Evolutionary conservation across 2,329 filamentous ascomycete genomes (phyloP).

Genomic region (Claviceps quebecensis): DNA sequence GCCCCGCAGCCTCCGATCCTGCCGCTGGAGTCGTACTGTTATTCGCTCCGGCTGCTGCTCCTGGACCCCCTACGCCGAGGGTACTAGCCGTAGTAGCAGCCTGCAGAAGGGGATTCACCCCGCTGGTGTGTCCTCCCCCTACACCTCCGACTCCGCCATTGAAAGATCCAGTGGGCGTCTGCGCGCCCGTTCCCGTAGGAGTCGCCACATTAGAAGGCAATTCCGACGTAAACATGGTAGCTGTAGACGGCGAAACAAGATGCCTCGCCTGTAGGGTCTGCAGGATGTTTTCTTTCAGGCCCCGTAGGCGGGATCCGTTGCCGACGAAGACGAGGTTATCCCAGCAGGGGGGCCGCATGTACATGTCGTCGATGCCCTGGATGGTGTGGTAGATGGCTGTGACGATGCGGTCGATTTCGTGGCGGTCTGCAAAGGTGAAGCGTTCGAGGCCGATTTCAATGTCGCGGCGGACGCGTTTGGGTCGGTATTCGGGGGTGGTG

Average conservation of each 20-base stretch:
- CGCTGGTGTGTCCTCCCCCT: slow-evolving; percentile 24
- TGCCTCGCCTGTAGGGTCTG: slow-evolving; percentile 69
- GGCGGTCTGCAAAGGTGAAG: slow-evolving; percentile 53
- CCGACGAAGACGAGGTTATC: slow-evolving; percentile 85
- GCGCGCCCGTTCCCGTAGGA: slow-evolving; percentile 76
- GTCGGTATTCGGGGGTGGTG: slow-evolving; percentile 29
- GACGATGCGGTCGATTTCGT: slow-evolving; percentile 70
- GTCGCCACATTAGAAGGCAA: slow-evolving; percentile 89
- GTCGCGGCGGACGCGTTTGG: slow-evolving; percentile 47
- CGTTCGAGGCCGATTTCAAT: slow-evolving; percentile 68
- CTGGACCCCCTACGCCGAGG: slow-evolving; percentile 28
- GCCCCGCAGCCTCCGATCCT: slow-evolving; percentile 26
- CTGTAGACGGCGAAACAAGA: slow-evolving; percentile 79
- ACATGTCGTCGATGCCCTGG: slow-evolving; percentile 68
- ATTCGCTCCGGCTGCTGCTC: slow-evolving; percentile 23
- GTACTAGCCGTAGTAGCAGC: slow-evolving; percentile 70
- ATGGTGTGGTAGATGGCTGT: slow-evolving; percentile 73
- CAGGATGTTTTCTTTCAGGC: slow-evolving; percentile 81
- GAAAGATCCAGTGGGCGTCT: slow-evolving; percentile 63
- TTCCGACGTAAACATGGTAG: slow-evolving; percentile 94
- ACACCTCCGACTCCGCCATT: slow-evolving; percentile 22
- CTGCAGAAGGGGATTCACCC: slow-evolving; percentile 81
- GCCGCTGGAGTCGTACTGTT: slow-evolving; percentile 23
- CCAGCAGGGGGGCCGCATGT: slow-evolving; percentile 78
- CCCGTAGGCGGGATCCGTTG: slow-evolving; percentile 59